Evolutionary conservation across 2,329 filamentous ascomycete species (phyloP).

Genomic region (Epichloe amarillans): DNA sequence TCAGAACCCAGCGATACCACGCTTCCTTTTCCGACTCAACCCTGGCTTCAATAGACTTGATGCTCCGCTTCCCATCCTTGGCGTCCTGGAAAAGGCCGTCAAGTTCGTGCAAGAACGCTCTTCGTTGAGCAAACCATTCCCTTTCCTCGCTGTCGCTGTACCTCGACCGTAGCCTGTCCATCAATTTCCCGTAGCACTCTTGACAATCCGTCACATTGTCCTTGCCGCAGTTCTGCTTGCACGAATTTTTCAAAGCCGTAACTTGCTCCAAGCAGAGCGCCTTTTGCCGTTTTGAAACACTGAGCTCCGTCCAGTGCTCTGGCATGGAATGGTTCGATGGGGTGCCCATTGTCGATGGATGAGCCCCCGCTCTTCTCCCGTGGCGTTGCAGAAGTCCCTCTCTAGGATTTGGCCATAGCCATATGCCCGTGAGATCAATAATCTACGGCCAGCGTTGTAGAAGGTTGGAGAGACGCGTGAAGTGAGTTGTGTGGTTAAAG

Average conservation of each 20-base stretch:
- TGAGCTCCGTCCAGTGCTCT: conserved; percentile 27
- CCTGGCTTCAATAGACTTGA: conserved; percentile 34
- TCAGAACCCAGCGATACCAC: conserved; percentile 36
- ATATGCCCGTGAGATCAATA: not conserved
- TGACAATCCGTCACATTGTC: conserved; percentile 31
- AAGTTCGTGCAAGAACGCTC: conserved; percentile 35
- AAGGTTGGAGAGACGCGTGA: too few relatives aligned
- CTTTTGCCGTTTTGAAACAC: conserved; percentile 18
- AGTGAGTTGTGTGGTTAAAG: too few relatives aligned
- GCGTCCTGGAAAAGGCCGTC: conserved; percentile 35
- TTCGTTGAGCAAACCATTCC: conserved; percentile 40
- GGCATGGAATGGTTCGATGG: conserved; percentile 17
- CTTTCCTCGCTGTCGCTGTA: conserved; percentile 21
- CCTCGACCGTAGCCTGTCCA: conserved; percentile 29
- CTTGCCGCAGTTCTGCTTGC: conserved; percentile 29
- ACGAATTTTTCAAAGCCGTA: conserved; percentile 28
- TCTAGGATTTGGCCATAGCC: not conserved
- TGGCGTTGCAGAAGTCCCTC: not conserved
- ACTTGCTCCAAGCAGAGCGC: conserved; percentile 27
- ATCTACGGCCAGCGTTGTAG: too few relatives aligned
- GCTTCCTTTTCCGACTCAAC: conserved; percentile 37
- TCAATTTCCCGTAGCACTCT: conserved; percentile 32
- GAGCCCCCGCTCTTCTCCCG: not conserved
- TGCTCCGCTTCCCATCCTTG: conserved; percentile 27
- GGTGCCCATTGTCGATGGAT: conserved; percentile 13